A percentile compares a stretch with the other conserved stretches of the same genome.
Evolutionary conservation across 208 protist species (phyloP).

Genomic region (Crithidia sp.): DNA sequence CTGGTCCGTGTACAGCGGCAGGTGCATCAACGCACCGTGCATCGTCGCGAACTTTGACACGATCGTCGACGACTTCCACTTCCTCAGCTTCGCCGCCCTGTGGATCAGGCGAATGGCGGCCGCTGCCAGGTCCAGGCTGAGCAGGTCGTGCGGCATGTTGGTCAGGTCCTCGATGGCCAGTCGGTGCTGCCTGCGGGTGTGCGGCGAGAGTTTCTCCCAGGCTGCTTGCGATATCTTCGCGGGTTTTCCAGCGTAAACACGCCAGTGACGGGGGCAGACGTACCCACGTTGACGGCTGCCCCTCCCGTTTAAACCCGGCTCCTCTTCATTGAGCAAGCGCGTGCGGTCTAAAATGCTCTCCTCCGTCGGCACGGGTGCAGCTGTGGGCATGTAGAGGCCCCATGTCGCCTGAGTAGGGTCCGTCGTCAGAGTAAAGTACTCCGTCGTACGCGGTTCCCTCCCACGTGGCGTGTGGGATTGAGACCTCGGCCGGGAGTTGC

Average conservation of each 20-base stretch:
- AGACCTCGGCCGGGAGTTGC: background rate
- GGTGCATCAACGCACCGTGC: too few relatives aligned
- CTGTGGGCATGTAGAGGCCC: background rate
- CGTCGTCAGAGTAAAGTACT: background rate
- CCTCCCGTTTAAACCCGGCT: slow-evolving; percentile 5
- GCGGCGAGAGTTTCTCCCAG: slow-evolving; percentile 5
- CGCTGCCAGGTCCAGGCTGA: background rate
- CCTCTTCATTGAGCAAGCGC: background rate
- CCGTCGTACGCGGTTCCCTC: background rate
- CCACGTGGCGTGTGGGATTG: background rate
- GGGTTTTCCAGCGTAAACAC: background rate
- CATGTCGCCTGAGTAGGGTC: background rate
- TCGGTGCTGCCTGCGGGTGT: background rate
- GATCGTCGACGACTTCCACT: background rate
- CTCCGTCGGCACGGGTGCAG: background rate
- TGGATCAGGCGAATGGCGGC: background rate
- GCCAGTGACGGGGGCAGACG: slow-evolving; percentile 6
- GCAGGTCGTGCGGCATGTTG: slow-evolving; percentile 3
- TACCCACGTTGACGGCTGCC: slow-evolving; percentile 2
- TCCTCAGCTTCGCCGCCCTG: background rate
- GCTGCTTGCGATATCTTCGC: background rate
- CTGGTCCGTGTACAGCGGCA: too few relatives aligned
- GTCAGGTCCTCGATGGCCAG: background rate
- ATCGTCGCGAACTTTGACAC: too few relatives aligned
- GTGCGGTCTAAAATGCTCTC: background rate